Base-by-base conservation (phyloP, 441 rosid genomes). In the Gossypium aridum region DNA sequence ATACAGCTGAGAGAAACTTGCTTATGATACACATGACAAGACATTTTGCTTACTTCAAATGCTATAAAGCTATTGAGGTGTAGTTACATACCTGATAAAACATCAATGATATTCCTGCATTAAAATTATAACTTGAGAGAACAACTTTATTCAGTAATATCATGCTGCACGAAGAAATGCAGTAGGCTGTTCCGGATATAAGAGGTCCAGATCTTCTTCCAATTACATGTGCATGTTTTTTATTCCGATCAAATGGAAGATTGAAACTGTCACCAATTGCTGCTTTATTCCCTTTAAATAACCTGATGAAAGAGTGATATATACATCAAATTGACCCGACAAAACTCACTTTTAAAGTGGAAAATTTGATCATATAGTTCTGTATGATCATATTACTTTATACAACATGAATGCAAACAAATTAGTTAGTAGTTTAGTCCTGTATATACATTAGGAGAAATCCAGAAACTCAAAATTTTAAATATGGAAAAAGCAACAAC, bases 121-220 rank as follows among this genome's bases (percentile, higher is more conserved):
- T 83, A 67, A 94, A 94, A 67, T 92, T 80, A 68, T 85, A 94
- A 80, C 83, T 82, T 3, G 97, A 92, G 68, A 94, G 89, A 75
- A 90, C 91, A 75, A 90, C 75, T 84, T 94, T 94, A 76, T 94
- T 94, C 76, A 94, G 82, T 80, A 94, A 65, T 53, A 91, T 94
- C 98, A 94, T 94, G 79, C 97, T 79, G 82, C 98, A 91, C 9
- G 98, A 92, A 77, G 98, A 91, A 73, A 94, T 55, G 72, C 98
- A 92, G 80, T 94, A 94, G 76, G 97, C 97, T 26, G 89, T 73
- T 80, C 97, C 98, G 56, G 97, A 91, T n/a, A 92, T 55, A 71
- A 94, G 83, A 2, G 98, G 93, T 69, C 94, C 91, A 26, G 87
- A 84, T 76, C 67, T 86, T 72, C 80, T 81, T 68, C 77, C 84